Base-by-base conservation (phyloP, 139 green algal species). In the Haematococcus lacustris region DNA sequence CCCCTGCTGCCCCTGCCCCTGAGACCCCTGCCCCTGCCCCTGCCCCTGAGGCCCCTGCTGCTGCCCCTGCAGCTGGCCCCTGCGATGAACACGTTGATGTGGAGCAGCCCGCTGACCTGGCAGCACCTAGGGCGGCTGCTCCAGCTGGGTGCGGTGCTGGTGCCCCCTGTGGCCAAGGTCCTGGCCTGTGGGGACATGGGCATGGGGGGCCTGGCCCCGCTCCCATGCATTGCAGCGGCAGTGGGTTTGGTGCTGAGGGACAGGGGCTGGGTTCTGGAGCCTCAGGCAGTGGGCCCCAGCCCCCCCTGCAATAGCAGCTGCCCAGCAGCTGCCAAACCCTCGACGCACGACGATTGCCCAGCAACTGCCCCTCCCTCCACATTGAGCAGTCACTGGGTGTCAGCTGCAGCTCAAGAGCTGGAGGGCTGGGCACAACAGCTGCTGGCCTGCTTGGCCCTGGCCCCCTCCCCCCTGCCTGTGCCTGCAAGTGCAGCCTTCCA, bases 61-160 rank as follows among this genome's bases (percentile, higher is more conserved):
- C 43, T 53, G 43, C 43, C 9, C 43, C 9, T 91, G 38, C 74
- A 97, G 78, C 79, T 96, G 7, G 89, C 93, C 0, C 93, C 94
- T 40, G 94, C 94, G 34, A 98, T 98, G 94, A 98, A 98, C 87
- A 98, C 94, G 0, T 77, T 87, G 61, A 98, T 98, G 94, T 98
- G 93, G 93, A 76, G 89, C 5, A 88, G 72, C 71, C 87, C 88
- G 23, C 90, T 97, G 73, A 98, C 94, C 1, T 65, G 26, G 0
- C 68, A 83, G 7, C 94, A 98, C 63, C 70, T 98, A 33, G 51
- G 38, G 2, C 70, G 53, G 4, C 73, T 95, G 9, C 13, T 35
- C 7, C 35, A 75, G 43, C 73, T 97, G 33, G 91, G 90, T 2
- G 79, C 79, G 25, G 34, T 28, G 13, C 69, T 92, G 1, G 71